phyloP scores from a whole-genome alignment of 169 alveolate species.

The Sarcocystis neurona region DNA sequence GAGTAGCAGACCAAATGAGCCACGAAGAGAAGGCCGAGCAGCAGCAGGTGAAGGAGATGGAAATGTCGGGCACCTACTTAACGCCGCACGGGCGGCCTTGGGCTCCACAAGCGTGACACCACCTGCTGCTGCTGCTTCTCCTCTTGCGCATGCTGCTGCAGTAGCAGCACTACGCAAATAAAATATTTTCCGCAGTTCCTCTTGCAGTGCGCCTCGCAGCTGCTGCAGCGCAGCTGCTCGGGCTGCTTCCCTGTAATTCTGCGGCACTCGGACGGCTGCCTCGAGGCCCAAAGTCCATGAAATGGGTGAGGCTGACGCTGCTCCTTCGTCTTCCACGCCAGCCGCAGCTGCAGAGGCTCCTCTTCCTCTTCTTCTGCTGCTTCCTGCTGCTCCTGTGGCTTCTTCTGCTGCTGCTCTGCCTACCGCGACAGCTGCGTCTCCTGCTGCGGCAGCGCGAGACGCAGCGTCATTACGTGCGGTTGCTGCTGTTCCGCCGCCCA shows the following conservation, averaged over 20 bases:
- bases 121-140: too few relatives aligned
- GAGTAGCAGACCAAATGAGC: too few relatives aligned
- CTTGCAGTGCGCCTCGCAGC: neutral
- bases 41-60: too few relatives aligned
- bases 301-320: too few relatives aligned
- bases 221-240: constrained; percentile 32
- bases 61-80: constrained; percentile 15
- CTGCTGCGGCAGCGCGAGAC: neutral
- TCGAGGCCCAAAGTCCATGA: constrained; percentile 16
- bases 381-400: too few relatives aligned
- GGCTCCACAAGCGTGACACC: constrained; percentile 15
- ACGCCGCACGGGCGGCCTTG: neutral
- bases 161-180: neutral
- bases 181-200: neutral
- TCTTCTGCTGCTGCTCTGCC: too few relatives aligned
- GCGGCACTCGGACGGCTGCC: constrained; percentile 28
- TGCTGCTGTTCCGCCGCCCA: too few relatives aligned
- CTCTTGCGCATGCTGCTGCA: too few relatives aligned
- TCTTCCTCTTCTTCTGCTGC: too few relatives aligned
- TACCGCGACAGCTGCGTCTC: neutral
- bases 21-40: too few relatives aligned
- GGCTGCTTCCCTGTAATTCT: neutral
- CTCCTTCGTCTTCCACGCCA: neutral
- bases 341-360: neutral
- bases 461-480: too few relatives aligned